phyloP scores from a whole-genome alignment of 257 asterid genomes.

The Solanum infundibuliforme region DNA sequence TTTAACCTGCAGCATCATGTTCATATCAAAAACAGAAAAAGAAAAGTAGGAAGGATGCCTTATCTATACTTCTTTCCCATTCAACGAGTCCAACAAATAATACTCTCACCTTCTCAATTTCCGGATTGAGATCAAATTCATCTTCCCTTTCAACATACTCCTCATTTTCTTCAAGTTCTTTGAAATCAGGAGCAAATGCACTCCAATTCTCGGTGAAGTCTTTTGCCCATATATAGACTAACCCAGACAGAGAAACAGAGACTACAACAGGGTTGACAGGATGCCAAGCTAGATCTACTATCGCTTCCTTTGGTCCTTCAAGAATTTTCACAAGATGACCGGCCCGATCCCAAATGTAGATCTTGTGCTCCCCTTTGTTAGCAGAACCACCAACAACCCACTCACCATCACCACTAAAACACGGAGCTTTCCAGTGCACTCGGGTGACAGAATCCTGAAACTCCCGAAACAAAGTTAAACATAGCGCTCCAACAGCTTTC shows the following conservation, averaged over 20 bases:
- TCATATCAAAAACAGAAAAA: conserved; percentile 5
- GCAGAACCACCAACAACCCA: conserved; percentile 97
- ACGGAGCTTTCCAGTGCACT: conserved; percentile 93
- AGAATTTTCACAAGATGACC: conserved; percentile 93
- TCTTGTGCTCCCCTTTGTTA: conserved; percentile 93
- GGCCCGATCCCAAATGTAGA: conserved; percentile 89
- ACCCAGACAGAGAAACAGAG: conserved; percentile 78
- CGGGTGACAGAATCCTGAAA: conserved; percentile 82
- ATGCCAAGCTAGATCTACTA: conserved; percentile 89
- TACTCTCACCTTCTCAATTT: conserved; percentile 44
- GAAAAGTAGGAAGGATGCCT: neutral
- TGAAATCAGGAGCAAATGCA: conserved; percentile 92
- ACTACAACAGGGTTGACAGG: conserved; percentile 80
- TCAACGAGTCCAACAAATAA: neutral
- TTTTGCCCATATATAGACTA: conserved; percentile 93
- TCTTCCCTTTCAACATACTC: conserved; percentile 92
- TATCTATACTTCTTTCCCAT: neutral
- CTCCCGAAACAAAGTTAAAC: conserved; percentile 56
- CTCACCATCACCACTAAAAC: conserved; percentile 95
- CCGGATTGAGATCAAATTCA: conserved; percentile 78
- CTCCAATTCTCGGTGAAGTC: conserved; percentile 97
- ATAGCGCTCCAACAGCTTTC: conserved; percentile 59
- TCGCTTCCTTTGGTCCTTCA: conserved; percentile 92
- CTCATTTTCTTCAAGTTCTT: conserved; percentile 92
- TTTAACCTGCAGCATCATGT: conserved; percentile 42